A percentile compares a stretch with the other conserved stretches of the same genome.
phyloP scores from a whole-genome alignment of 2,329 filamentous ascomycete species.

The Pseudogymnoascus sp. region DNA sequence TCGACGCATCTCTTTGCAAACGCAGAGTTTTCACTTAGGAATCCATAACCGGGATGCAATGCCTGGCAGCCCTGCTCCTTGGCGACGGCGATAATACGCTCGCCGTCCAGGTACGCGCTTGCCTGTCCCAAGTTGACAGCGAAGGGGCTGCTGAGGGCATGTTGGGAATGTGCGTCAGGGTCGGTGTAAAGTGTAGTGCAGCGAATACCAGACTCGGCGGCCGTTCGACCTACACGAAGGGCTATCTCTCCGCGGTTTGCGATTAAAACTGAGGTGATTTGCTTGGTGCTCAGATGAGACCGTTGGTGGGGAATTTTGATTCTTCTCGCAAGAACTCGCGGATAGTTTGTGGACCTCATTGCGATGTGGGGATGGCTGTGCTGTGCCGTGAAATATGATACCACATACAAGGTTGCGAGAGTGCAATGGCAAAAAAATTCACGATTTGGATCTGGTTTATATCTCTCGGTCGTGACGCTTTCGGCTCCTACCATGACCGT shows the following conservation, averaged over 20 bases:
- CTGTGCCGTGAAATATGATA: not conserved
- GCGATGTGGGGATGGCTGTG: not conserved
- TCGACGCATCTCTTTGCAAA: slow-evolving; percentile 86
- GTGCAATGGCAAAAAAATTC: not conserved
- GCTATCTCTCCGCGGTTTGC: slow-evolving; percentile 97
- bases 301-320: slow-evolving; percentile 1
- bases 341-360: slow-evolving; percentile 2
- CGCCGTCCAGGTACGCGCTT: slow-evolving; percentile 85
- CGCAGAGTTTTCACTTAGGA: slow-evolving; percentile 84
- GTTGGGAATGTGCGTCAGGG: slow-evolving; percentile 78
- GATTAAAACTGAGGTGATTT: slow-evolving; percentile 77
- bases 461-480: not conserved
- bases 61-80: slow-evolving; percentile 81
- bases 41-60: slow-evolving; percentile 94
- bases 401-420: not conserved
- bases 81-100: slow-evolving; percentile 82
- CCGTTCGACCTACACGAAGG: slow-evolving; percentile 83
- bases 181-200: slow-evolving; percentile 95
- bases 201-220: slow-evolving; percentile 77
- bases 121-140: slow-evolving; percentile 77
- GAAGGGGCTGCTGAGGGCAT: slow-evolving; percentile 77
- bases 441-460: not conserved
- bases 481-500: slow-evolving; percentile 7
- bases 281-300: slow-evolving; percentile 28
- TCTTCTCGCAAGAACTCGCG: not conserved